Base-by-base conservation (phyloP, 805 yeast genomes). In the Ogataea salicorniae region DNA sequence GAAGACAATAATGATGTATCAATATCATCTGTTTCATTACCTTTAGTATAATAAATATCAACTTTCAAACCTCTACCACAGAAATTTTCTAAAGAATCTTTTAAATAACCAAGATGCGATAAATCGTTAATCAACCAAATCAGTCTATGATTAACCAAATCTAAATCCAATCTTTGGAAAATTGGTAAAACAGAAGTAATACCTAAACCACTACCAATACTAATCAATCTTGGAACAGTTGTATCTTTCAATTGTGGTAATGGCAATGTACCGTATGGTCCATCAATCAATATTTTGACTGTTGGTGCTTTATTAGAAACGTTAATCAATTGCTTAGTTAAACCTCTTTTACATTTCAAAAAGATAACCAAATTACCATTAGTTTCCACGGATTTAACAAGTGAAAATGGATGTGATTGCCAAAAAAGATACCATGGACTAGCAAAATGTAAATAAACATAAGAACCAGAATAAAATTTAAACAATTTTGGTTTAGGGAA, bases 401-500 rank as follows among this genome's bases (percentile, higher is more conserved):
- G 60, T 2, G 89, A 79, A 66, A 84, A 83, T 2, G 91, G 91
- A 62, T 84, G 90, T 1, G 86, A 77, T 63, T 84, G 88, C 83
- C 83, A 81, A 3, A 44, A 23, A 54, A 75, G 73, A 41, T 72
- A 66, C 34, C 70, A 63, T 14, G 77, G 70, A 39, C 72, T 64
- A 46, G 79, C 49, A 57, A 83, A 77, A 62, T 81, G 77, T 34
- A 84, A 58, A 58, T 68, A 84, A 2, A 75, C 77, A 59, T 69
- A 78, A 15, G 75, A 65, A 15, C 87, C 84, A 1, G 87, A 83
- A 49, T 60, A 69, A 34, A 47, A 61, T 2, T 18, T 38, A 33
- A 55, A 39, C 2, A 46, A 40, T 29, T 45, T 46, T 7, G 66
- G 63, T 37, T 57, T 56, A 18, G 41, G 39, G 29, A 62, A 37